Conservation (phyloP, 2,329 filamentous ascomycete genomes). For the Gyromitra esculenta region DNA sequence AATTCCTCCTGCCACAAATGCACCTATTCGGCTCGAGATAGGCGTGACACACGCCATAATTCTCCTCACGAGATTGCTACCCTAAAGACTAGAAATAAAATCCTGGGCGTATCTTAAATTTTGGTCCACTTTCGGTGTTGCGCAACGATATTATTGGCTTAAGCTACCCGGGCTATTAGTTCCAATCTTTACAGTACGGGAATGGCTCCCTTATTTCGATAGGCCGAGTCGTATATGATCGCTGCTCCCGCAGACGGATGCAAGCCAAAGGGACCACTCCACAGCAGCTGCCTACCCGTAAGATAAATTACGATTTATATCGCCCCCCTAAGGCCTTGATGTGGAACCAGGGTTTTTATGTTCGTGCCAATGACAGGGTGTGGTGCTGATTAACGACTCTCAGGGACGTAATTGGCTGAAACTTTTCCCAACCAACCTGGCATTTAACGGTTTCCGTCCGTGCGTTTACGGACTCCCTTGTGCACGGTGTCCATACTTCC, state of each 20-base stretch:
- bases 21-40: not conserved
- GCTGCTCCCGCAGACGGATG: constrained; percentile 8
- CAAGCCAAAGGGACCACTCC: constrained; percentile 1
- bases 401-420: not conserved
- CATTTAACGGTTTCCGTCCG: constrained; percentile 24
- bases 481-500: constrained; percentile 25
- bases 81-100: not conserved
- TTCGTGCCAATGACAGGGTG: constrained; percentile 3
- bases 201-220: constrained; percentile 10
- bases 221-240: constrained; percentile 12
- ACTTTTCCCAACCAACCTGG: constrained; percentile 13
- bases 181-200: not conserved
- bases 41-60: not conserved
- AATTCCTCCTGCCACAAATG: not conserved
- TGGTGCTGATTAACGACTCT: constrained; percentile 4
- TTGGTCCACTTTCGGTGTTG: not conserved
- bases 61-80: not conserved
- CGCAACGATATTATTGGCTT: not conserved
- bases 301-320: not conserved
- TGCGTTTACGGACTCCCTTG: constrained; percentile 11
- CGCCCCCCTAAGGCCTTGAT: not conserved
- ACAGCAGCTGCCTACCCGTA: not conserved
- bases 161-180: not conserved
- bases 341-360: constrained; percentile 14
- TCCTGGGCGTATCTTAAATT: not conserved